Percentiles rank a stretch among this genome's conserved stretches.
These are phyloP conservation scores for Populus euphratica DNA, from an alignment of 345 rosid species.

Conservation along the genomic window DNA sequence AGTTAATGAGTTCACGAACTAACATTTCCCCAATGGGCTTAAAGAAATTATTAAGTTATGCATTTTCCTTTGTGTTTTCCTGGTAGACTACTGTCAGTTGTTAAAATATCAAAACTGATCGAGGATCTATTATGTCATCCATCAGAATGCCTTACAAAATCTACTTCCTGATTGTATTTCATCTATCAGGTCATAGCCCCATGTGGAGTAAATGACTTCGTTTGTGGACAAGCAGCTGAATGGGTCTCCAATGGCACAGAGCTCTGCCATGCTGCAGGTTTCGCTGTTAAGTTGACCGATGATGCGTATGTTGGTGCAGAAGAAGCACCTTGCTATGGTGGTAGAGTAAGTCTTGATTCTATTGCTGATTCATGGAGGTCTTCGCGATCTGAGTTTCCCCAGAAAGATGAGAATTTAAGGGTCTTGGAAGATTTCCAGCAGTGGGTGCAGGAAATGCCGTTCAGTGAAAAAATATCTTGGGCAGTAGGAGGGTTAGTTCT, in stretches of 20 bases:
- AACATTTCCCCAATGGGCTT: background rate
- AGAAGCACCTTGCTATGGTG: constrained; percentile 70
- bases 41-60: background rate
- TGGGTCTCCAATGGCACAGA: constrained; percentile 87
- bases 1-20: background rate
- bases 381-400: constrained; percentile 38
- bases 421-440: constrained; percentile 39
- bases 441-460: constrained; percentile 48
- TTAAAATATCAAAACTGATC: background rate
- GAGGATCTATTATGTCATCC: background rate
- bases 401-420: constrained; percentile 24
- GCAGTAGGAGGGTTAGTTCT: constrained; percentile 84
- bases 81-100: background rate
- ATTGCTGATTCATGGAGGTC: constrained; percentile 68
- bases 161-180: constrained; percentile 19
- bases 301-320: constrained; percentile 29
- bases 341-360: constrained; percentile 72
- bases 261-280: constrained; percentile 81
- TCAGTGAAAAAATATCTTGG: constrained; percentile 56
- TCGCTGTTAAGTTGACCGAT: constrained; percentile 44
- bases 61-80: background rate
- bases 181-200: constrained; percentile 60
- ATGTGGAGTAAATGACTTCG: constrained; percentile 69
- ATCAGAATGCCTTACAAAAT: constrained; percentile 8
- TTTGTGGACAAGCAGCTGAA: constrained; percentile 77